Evolutionary conservation across 2,329 filamentous ascomycete genomes (phyloP), one percentile per base, ranked within the genome.

Genomic region (Phialocephala sp.): DNA sequence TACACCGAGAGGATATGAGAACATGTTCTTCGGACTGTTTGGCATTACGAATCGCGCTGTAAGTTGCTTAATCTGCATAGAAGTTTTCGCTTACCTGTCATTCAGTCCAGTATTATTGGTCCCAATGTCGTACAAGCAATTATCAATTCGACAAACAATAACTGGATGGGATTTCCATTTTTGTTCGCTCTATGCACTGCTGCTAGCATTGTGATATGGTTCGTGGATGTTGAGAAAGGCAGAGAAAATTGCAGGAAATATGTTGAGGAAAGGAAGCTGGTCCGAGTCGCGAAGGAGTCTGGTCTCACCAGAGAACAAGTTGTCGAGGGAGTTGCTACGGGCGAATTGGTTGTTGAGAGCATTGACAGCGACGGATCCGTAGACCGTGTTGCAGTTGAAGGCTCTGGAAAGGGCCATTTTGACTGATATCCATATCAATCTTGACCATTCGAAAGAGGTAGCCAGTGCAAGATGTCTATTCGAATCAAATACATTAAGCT

Each of bases 101-200:
- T 27, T 2, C 39, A 80, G 79, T 80, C 79, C 22, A 80, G 78
- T 1, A 80, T 80, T 24, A 80, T 81, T 54, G 79, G 79, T 0
- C 79, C 79, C 12, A 80, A 80, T 52, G 78, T 80, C 36, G 76
- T 80, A 14, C 79, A 80, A 69, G 79, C 77, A 2, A 81, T 81
- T 32, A 79, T 80, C 59, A 80, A 81, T 58, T 60, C 73, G 37
- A 78, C 77, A 0, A 76, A 77, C 35, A 80, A 80, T 47, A 79
- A 79, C 39, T 80, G 79, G 79, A 79, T 79, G 75, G 79, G 79
- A 4, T 81, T 80, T 59, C 79, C 78, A 4, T 81, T 81, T 52
- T 67, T 80, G 1, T 80, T 80, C 62, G 72, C 77, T 1, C 71
- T 81, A 3, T 80, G 77, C 39, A 55, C 72, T 1, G 73, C 70